Base-by-base conservation (phyloP, 139 green algal species). In the Coccomyxa sp. region DNA sequence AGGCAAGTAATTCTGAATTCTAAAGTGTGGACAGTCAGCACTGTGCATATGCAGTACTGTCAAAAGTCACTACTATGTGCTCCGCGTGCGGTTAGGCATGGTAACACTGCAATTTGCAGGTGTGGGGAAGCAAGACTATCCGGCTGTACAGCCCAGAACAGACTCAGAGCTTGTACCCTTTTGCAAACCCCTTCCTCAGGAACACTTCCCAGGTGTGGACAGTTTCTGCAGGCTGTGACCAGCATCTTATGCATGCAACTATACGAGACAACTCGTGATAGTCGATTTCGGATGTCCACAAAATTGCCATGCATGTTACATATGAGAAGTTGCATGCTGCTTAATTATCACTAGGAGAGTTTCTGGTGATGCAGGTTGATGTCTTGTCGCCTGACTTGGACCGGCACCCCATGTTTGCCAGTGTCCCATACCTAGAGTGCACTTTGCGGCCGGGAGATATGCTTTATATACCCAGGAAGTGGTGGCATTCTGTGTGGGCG, bases 401-500 rank as follows among this genome's bases (percentile, higher is more conserved):
- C 14, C 13, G 25, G 23, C 79, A 79, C 63, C 67, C 81, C 13
- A 38, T 1, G 10, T 84, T 84, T 74, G 32, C 16, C 18, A 13
- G 66, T 51, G 67, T 67, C 10, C 81, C 31, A 1, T 79, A 58
- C 18, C 7, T 68, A 25, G 31, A 84, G 45, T 59, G 71, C 27
- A n/a, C 21, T 60, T 27, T 84, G 67, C 21, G 58, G 71, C 67
- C 71, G 31, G 81, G 81, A 13, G 76, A 85, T 17, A 85, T 82
- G 30, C 32, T 85, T 16, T 82, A 79, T 25, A 85, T 85, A 30
- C 82, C 82, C 0, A 81, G 38, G 38, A 79, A 76, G 13, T 85
- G 66, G 27, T 85, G 82, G 82, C 82, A 85, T 58, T 85, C 74
- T 79, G 77, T 85, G 15, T 60, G 76, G 32, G 82, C 82, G 51